phyloP scores from a whole-genome alignment of 2,329 filamentous ascomycete genomes.

The Botrytis fabae region DNA sequence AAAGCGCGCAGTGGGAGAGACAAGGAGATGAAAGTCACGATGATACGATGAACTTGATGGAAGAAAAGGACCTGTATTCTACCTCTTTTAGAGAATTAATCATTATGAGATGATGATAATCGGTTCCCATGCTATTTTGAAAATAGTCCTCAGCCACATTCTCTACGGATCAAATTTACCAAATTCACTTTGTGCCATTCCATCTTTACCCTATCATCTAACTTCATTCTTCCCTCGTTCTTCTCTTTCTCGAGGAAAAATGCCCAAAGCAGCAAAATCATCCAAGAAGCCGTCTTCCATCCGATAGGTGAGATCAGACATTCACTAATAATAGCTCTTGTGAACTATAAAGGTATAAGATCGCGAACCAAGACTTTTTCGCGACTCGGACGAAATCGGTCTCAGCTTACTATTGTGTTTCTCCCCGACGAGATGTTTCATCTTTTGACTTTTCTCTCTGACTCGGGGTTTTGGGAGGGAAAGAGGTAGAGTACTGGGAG shows the following conservation, averaged over 20 bases:
- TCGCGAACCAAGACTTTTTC: background rate
- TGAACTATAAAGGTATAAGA: no score
- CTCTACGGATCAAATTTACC: no score
- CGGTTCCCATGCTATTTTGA: background rate
- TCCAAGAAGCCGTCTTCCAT: background rate
- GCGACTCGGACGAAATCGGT: background rate
- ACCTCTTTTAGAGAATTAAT: background rate
- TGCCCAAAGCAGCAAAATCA: background rate
- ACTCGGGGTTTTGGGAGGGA: background rate
- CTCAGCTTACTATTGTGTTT: background rate
- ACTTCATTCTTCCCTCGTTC: background rate
- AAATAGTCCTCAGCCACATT: no score
- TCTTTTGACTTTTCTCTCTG: background rate
- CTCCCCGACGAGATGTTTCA: background rate
- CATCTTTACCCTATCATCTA: background rate
- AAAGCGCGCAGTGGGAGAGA: background rate
- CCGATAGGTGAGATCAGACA: conserved; percentile 6
- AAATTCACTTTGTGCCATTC: background rate
- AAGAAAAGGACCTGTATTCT: background rate
- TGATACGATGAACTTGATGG: background rate
- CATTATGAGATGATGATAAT: background rate
- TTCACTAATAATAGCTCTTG: background rate
- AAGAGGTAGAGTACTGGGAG: background rate
- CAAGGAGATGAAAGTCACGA: background rate
- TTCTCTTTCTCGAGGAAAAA: background rate